phyloP scores from a whole-genome alignment of 2,329 filamentous ascomycete species.

The Fusarium sp. region DNA sequence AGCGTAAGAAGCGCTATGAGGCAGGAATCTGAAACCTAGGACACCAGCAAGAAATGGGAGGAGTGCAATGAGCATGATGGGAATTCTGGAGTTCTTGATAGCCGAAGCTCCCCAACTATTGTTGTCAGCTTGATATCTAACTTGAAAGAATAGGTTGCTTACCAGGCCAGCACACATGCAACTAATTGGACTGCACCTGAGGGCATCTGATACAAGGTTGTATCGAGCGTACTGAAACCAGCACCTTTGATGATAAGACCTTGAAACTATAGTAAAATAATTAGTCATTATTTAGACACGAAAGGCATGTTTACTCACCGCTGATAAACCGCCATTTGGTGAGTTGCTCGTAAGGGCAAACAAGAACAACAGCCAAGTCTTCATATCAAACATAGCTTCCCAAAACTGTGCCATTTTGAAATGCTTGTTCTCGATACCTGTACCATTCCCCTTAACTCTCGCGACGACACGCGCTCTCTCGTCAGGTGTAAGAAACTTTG shows the following conservation, averaged over 20 bases:
- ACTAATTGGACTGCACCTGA: slow-evolving; percentile 33
- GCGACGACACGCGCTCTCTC: slow-evolving; percentile 62
- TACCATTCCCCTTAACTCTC: slow-evolving; percentile 62
- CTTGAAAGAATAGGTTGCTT: background rate
- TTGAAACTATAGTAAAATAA: slow-evolving; percentile 21
- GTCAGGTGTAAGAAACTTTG: slow-evolving; percentile 58
- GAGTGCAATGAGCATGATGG: slow-evolving; percentile 19
- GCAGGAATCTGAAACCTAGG: slow-evolving; percentile 20
- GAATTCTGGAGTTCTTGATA: slow-evolving; percentile 18
- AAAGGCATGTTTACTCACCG: background rate
- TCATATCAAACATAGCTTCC: slow-evolving; percentile 62
- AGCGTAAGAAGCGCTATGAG: slow-evolving; percentile 23
- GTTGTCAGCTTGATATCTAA: background rate
- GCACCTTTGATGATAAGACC: slow-evolving; percentile 40
- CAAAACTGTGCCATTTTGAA: slow-evolving; percentile 59
- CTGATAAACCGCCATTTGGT: slow-evolving; percentile 62
- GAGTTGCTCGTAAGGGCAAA: slow-evolving; percentile 63
- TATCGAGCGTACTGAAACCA: slow-evolving; percentile 32
- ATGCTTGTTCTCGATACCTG: slow-evolving; percentile 62
- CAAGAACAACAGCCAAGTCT: slow-evolving; percentile 69
- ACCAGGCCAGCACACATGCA: slow-evolving; percentile 29
- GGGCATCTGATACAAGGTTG: slow-evolving; percentile 33
- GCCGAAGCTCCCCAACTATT: slow-evolving; percentile 11
- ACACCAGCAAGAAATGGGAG: slow-evolving; percentile 28
- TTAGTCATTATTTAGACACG: slow-evolving; percentile 12